phyloP scores from a whole-genome alignment of 75 land plant species.

The Isoetes taiwanensis region DNA sequence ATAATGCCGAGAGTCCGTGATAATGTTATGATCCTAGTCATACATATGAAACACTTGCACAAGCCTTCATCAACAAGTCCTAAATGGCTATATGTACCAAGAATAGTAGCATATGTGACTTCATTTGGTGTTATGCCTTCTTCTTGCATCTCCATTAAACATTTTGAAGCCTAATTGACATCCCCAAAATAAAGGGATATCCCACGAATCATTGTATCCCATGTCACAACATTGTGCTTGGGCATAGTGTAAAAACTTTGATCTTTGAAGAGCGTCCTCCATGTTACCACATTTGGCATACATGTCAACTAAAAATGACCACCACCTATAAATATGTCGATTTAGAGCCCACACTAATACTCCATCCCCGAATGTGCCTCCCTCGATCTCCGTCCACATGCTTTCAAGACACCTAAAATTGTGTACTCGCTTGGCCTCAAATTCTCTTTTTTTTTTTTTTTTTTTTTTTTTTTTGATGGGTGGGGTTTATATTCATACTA shows the following conservation, averaged over 20 bases:
- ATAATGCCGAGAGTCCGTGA: slow-evolving; percentile 13
- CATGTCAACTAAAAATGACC: not conserved
- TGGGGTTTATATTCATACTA: too few relatives aligned
- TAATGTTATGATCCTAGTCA: slow-evolving; percentile 10
- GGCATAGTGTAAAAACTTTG: not conserved
- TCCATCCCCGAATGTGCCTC: not conserved
- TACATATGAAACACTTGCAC: slow-evolving; percentile 6
- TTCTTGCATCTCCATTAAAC: not conserved
- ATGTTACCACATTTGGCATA: not conserved
- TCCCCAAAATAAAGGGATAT: not conserved
- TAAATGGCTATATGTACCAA: not conserved
- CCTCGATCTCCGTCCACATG: not conserved
- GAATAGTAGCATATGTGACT: not conserved
- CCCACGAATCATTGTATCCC: not conserved
- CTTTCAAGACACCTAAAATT: not conserved
- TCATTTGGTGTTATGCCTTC: not conserved
- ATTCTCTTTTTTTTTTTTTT: too few relatives aligned
- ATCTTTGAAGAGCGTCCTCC: not conserved
- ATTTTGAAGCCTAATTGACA: not conserved
- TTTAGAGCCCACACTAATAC: not conserved
- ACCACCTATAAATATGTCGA: not conserved
- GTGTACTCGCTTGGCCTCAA: not conserved
- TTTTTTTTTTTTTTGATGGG: too few relatives aligned
- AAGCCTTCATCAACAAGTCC: not conserved
- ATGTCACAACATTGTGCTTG: not conserved